A percentile compares a stretch with the other conserved stretches of the same genome.
Conservation (phyloP, 257 asterid species). For the Solanum verrucosum region DNA sequence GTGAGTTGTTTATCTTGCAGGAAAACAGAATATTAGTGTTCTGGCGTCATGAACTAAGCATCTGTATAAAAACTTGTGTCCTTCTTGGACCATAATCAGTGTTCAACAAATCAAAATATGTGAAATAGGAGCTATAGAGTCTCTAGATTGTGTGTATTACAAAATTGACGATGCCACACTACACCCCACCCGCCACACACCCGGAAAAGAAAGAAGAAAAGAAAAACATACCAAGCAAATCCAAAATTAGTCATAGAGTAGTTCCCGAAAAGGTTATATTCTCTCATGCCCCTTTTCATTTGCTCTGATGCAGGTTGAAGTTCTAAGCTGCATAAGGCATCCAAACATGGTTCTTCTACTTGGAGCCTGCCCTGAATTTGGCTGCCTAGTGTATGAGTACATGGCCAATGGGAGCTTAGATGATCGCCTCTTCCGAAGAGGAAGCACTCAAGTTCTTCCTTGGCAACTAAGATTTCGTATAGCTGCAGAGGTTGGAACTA, state of each 20-base stretch:
- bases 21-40: not conserved
- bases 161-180: not conserved
- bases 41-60: not conserved
- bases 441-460: slow-evolving; percentile 58
- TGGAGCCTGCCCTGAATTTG: slow-evolving; percentile 94
- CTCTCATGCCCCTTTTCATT: not conserved
- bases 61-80: not conserved
- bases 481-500: slow-evolving; percentile 88
- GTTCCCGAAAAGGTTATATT: not conserved
- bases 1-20: not conserved
- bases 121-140: not conserved
- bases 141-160: not conserved
- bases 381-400: slow-evolving; percentile 90
- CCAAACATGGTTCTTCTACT: slow-evolving; percentile 98
- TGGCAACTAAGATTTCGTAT: slow-evolving; percentile 84
- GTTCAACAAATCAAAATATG: not conserved
- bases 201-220: not conserved
- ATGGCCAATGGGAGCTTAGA: slow-evolving; percentile 93
- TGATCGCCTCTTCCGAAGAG: slow-evolving; percentile 59
- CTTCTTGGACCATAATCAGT: not conserved
- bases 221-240: not conserved
- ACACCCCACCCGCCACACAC: too few relatives aligned
- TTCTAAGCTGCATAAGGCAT: slow-evolving; percentile 79
- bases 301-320: slow-evolving; percentile 59
- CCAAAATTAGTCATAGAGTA: not conserved